Percentiles rank a stretch among this genome's conserved stretches.
phyloP scores from a whole-genome alignment of 2,329 filamentous ascomycete species.

The Curvularia hawaiiensis region DNA sequence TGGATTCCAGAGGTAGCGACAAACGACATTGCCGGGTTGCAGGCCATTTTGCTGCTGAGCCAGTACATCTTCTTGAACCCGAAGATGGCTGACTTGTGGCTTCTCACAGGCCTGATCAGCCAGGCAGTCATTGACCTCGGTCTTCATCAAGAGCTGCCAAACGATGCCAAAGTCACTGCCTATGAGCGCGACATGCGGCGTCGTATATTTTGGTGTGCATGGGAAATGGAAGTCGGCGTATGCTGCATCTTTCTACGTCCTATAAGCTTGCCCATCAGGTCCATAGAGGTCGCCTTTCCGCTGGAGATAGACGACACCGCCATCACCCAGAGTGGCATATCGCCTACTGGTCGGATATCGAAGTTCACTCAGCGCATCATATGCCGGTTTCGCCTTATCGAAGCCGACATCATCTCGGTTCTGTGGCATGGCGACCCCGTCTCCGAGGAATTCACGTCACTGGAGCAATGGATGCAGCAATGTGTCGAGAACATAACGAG shows the following conservation, averaged over 20 bases:
- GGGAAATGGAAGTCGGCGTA: conserved; percentile 47
- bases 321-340: conserved; percentile 36
- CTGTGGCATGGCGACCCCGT: conserved; percentile 40
- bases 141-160: conserved; percentile 44
- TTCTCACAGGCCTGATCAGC: conserved; percentile 45
- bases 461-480: conserved; percentile 39
- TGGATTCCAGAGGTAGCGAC: conserved; percentile 45
- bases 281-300: conserved; percentile 40
- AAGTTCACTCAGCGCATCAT: conserved; percentile 45
- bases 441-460: conserved; percentile 28
- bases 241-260: conserved; percentile 42
- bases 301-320: conserved; percentile 43
- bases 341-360: conserved; percentile 35
- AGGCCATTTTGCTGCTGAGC: conserved; percentile 43
- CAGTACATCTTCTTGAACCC: conserved; percentile 47
- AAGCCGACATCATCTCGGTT: conserved; percentile 42
- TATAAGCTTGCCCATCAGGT: conserved; percentile 37
- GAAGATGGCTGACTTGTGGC: conserved; percentile 45
- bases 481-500: conserved; percentile 34
- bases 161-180: conserved; percentile 30
- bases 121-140: conserved; percentile 46
- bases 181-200: conserved; percentile 47
- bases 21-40: conserved; percentile 43
- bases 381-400: conserved; percentile 42
- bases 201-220: conserved; percentile 46